Evolutionary conservation across 768 basidiomycete species (phyloP), one percentile per base, ranked within the genome.

Genomic region (Podaxis sp.): DNA sequence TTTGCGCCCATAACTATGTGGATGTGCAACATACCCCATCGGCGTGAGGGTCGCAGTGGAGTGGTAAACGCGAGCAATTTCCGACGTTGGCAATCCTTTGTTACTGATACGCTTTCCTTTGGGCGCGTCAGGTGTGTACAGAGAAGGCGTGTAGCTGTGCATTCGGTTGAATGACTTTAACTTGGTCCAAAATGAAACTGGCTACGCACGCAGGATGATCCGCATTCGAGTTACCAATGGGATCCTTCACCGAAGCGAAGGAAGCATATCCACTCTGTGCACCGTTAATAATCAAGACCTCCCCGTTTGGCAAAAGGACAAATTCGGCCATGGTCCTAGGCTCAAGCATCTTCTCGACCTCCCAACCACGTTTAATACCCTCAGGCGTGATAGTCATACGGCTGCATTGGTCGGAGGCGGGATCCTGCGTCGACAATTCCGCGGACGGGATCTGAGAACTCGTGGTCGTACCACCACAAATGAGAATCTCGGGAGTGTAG

Each of bases 1-100:
- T 49, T 12, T 13, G 41, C n/a, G 13, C 13, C 5, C 29, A 27
- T 50, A 8, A 50, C 6, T 11, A 12, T 50, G 15, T 24, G 15
- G 15, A 19, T 25, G 22, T 46, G 9, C 22, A 9, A 79, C 73
- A 43, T 75, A 80, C 66, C 84, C 84, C 63, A 81, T 81, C n/a
- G 82, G 81, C 17, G 85, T 80, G 64, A 87, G 75, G 38, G 82
- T 83, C 11, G 81, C 84, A 5, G 78, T 77, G 1, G 86, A 86
- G 72, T 89, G 87, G 74, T 89, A 89, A 74, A 89, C 57, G 17
- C 87, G 75, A 57, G 85, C 79, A 64, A 87, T 78, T 36, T 71
- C 63, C 1, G 76, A 73, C 8, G 75, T 72, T 29, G 79, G 76
- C 61, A 82, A 66, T 33, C 81, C 81, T 19, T 75, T 73, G 65